Evolutionary conservation across 2,329 filamentous ascomycete genomes (phyloP).

Genomic region (Aspergillus spinulosporus): DNA sequence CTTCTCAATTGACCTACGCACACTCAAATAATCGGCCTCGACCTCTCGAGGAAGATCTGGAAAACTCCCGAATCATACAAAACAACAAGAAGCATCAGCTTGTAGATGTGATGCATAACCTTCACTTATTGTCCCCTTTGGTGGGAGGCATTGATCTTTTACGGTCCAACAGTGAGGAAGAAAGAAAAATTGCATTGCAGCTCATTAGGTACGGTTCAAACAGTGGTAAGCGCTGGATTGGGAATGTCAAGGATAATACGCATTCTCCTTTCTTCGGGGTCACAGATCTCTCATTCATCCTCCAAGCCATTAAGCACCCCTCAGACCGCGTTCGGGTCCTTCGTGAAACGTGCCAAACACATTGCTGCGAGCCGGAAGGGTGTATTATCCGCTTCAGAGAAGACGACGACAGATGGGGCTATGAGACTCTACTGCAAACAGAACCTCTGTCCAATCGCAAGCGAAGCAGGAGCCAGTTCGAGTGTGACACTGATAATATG

Average conservation of each 20-base stretch:
- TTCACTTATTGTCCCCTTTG: no score
- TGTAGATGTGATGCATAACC: no score
- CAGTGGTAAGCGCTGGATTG: no score
- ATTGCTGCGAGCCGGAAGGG: not conserved
- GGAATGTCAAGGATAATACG: no score
- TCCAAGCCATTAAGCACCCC: not conserved
- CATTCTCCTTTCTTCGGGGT: not conserved
- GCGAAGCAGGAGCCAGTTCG: not conserved
- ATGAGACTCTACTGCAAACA: not conserved
- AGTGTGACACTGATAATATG: not conserved
- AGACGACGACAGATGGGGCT: not conserved
- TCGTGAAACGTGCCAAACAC: not conserved
- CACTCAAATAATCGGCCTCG: not conserved
- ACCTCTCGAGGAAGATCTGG: not conserved
- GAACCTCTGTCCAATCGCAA: not conserved
- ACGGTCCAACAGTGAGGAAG: no score
- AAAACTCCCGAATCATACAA: not conserved
- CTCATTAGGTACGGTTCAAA: no score
- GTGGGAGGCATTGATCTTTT: not conserved
- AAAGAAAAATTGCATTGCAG: no score
- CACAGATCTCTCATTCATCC: not conserved
- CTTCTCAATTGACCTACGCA: not conserved
- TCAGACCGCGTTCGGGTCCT: not conserved
- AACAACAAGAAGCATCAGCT: no score
- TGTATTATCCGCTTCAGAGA: slow-evolving; percentile 5